Base-by-base conservation (phyloP, 1,284 basidiomycete genomes). In the Fistulinella staudtii region DNA sequence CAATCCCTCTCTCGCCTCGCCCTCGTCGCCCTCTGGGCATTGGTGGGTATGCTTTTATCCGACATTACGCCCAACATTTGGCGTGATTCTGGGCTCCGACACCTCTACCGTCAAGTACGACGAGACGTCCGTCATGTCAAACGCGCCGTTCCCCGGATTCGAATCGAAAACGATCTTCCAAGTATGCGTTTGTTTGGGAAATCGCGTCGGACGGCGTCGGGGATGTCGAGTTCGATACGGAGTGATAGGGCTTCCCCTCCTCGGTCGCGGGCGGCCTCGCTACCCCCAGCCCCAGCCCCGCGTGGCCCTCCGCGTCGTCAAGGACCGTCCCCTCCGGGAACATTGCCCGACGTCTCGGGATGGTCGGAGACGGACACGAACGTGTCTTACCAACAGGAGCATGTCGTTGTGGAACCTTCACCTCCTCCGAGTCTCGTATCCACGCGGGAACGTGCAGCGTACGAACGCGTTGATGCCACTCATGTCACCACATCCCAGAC, bases 21-120 rank as follows among this genome's bases (percentile, higher is more conserved):
- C 30, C 70, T 87, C 23, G 75, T 81, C 22, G 50, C 79, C 28
- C 68, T 86, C 8, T 87, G 83, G 80, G 79, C 82, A 1, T 72
- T 75, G 18, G 64, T 87, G 46, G 82, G 82, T 22, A 74, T 85
- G 66, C 69, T 86, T 36, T 66, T 86, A 36, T 76, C 84, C 23
- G 85, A 87, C 55, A 68, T 86, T 41, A 70, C 76, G 3, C 78
- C 82, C 4, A 73, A 70, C 37, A 54, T 86, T 34, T 82, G 76
- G 74, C 67, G 69, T 33, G 81, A 85, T 44, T 68, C 71, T 23
- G 80, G 82, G 24, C 66, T 80, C 45, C 70, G 71, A 39, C 68
- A 73, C 45, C 61, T 76, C 24, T 82, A 77, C 70, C 74, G 76
- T 48, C 67, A 70, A 37, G 66, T 80, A 25, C 70, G 76, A 41